These are phyloP conservation scores for Aspergillus funiculosus DNA, from an alignment of 495 filamentous ascomycete genomes.

Conservation along the genomic window DNA sequence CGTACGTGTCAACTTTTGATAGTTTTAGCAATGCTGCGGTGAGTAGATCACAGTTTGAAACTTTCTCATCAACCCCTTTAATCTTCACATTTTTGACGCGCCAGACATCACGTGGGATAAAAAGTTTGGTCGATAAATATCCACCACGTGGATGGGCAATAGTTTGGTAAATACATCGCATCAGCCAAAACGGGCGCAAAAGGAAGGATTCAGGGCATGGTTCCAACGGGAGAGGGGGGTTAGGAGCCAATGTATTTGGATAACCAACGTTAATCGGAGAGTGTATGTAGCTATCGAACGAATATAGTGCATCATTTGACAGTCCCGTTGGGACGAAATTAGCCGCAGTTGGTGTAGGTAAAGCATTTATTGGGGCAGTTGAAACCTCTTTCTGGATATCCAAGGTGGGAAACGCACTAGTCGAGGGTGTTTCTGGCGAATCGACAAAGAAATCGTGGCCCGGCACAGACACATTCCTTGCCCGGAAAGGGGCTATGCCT, in stretches of 20 bases:
- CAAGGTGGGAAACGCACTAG: constrained; percentile 55
- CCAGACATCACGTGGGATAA: constrained; percentile 91
- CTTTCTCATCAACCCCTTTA: constrained; percentile 86
- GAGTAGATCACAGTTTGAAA: constrained; percentile 85
- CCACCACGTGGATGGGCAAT: constrained; percentile 86
- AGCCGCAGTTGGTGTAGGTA: constrained; percentile 62
- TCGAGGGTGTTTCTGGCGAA: constrained; percentile 70
- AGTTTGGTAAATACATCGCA: constrained; percentile 88
- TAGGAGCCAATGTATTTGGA: constrained; percentile 52
- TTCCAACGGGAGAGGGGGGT: constrained; percentile 71
- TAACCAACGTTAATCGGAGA: constrained; percentile 62
- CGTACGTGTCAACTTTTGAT: constrained; percentile 73
- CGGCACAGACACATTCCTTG: constrained; percentile 69
- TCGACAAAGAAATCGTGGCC: constrained; percentile 60
- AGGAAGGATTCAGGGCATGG: constrained; percentile 84
- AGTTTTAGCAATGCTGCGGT: constrained; percentile 86
- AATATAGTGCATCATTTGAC: constrained; percentile 62
- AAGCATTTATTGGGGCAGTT: constrained; percentile 50
- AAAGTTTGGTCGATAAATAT: constrained; percentile 84
- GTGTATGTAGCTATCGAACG: constrained; percentile 83
- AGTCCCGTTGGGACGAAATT: constrained; percentile 51
- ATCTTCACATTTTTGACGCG: constrained; percentile 89
- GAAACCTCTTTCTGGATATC: constrained; percentile 42
- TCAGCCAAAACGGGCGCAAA: constrained; percentile 91
- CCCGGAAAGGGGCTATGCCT: constrained; percentile 63